Conservation (phyloP, 306 rosid species). For the Lathyrus oleraceus region DNA sequence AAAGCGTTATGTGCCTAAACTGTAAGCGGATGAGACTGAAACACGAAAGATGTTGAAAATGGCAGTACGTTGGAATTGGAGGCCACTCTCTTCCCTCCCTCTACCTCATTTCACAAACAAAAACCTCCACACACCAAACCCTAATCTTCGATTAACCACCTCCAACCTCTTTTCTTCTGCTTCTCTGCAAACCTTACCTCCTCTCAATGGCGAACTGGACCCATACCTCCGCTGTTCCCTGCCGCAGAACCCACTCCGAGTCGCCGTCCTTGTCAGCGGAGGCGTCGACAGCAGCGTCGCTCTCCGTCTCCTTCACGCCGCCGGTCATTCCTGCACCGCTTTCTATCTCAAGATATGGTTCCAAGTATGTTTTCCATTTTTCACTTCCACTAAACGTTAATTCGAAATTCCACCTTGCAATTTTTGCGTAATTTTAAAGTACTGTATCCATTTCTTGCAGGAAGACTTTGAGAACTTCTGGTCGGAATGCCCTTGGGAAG, state of each 20-base stretch:
- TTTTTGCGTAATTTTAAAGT: not conserved
- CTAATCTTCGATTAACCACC: constrained; percentile 37
- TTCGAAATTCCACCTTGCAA: not conserved
- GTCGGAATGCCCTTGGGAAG: constrained; percentile 98
- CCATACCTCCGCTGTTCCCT: constrained; percentile 63
- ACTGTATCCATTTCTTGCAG: not conserved
- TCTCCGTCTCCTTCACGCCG: constrained; percentile 82
- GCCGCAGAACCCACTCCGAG: constrained; percentile 59
- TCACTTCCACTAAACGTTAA: not conserved
- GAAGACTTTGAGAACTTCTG: constrained; percentile 94
- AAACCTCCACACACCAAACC: constrained; percentile 33
- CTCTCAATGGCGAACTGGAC: constrained; percentile 43
- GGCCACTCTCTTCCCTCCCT: constrained; percentile 30
- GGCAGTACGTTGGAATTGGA: constrained; percentile 33
- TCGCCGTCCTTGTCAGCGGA: constrained; percentile 83
- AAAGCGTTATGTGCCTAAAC: not conserved
- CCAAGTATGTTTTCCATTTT: constrained; percentile 50
- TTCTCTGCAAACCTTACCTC: constrained; percentile 28
- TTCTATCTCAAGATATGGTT: constrained; percentile 95
- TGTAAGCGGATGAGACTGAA: constrained; percentile 13
- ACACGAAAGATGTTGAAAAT: constrained; percentile 25
- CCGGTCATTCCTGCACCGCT: constrained; percentile 87
- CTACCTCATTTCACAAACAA: constrained; percentile 32
- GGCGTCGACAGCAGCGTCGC: constrained; percentile 96
- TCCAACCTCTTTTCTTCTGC: constrained; percentile 19